Evolutionary conservation across 352 stramenopile species (phyloP).

Genomic region (Globisporangium carolinianum): DNA sequence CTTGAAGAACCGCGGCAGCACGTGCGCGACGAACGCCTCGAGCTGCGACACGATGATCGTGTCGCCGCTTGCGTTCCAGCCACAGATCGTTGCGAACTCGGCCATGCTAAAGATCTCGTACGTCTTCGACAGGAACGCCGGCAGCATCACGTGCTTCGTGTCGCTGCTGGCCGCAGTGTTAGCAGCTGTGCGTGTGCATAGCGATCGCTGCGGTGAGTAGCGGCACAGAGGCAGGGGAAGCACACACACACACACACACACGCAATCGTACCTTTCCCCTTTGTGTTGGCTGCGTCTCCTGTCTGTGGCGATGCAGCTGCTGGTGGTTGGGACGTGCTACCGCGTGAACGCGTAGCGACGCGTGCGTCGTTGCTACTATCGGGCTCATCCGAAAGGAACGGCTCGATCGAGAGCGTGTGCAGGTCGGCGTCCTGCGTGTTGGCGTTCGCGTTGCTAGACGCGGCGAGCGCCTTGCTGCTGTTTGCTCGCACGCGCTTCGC

Average conservation of each 20-base stretch:
- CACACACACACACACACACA: not conserved
- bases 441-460: not conserved
- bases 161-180: slow-evolving; percentile 11
- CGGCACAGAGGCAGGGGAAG: not conserved
- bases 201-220: not conserved
- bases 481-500: slow-evolving; percentile 56
- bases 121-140: slow-evolving; percentile 90
- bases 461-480: not conserved
- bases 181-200: not conserved
- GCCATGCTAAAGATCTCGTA: slow-evolving; percentile 91
- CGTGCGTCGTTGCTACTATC: not conserved
- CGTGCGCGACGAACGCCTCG: slow-evolving; percentile 72
- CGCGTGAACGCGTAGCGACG: slow-evolving; percentile 5
- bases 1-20: slow-evolving; percentile 89
- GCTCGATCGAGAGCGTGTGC: slow-evolving; percentile 8
- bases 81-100: slow-evolving; percentile 78
- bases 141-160: slow-evolving; percentile 81
- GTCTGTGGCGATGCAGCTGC: not conserved
- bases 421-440: slow-evolving; percentile 9
- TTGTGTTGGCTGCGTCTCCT: not conserved
- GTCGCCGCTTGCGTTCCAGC: slow-evolving; percentile 87
- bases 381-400: not conserved
- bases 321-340: not conserved
- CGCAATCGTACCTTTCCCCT: slow-evolving; percentile 5
- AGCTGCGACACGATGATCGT: slow-evolving; percentile 91